Percentiles rank a stretch among this genome's conserved stretches.
These are phyloP conservation scores for Phlebopus sp. DNA, from an alignment of 1,284 basidiomycete genomes.

Conservation along the genomic window DNA sequence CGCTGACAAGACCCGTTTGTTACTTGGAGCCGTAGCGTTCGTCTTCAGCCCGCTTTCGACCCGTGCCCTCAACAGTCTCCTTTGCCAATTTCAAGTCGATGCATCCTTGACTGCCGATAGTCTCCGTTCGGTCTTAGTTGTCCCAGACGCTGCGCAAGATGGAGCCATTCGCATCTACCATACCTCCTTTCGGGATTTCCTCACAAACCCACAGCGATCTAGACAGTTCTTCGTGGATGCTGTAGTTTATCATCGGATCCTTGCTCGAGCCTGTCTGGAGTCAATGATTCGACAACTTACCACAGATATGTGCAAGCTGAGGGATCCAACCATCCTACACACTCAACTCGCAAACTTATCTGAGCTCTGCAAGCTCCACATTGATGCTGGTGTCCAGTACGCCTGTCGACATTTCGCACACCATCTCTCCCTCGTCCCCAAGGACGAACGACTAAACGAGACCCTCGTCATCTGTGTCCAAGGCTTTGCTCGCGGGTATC, in stretches of 20 bases:
- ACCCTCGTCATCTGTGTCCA: constrained; percentile 14
- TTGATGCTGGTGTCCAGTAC: constrained; percentile 18
- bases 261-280: constrained; percentile 19
- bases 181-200: constrained; percentile 26
- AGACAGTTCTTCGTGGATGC: constrained; percentile 14
- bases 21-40: constrained; percentile 17
- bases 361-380: constrained; percentile 9
- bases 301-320: constrained; percentile 16
- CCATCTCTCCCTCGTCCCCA: constrained; percentile 15
- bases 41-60: constrained; percentile 16
- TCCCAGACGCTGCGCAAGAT: constrained; percentile 9
- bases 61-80: constrained; percentile 14
- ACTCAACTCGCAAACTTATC: constrained; percentile 15
- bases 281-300: constrained; percentile 17
- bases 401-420: constrained; percentile 23
- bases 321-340: constrained; percentile 16
- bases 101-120: constrained; percentile 7
- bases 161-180: constrained; percentile 20
- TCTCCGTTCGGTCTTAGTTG: constrained; percentile 17
- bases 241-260: constrained; percentile 10
- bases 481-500: constrained; percentile 10
- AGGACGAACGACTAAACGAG: constrained; percentile 3
- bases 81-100: constrained; percentile 11
- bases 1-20: constrained; percentile 9
- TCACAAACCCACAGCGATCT: constrained; percentile 17